Evolutionary conservation across 768 basidiomycete species (phyloP), one percentile per base, ranked within the genome.

Genomic region (Cantharellus cinnabarinus): DNA sequence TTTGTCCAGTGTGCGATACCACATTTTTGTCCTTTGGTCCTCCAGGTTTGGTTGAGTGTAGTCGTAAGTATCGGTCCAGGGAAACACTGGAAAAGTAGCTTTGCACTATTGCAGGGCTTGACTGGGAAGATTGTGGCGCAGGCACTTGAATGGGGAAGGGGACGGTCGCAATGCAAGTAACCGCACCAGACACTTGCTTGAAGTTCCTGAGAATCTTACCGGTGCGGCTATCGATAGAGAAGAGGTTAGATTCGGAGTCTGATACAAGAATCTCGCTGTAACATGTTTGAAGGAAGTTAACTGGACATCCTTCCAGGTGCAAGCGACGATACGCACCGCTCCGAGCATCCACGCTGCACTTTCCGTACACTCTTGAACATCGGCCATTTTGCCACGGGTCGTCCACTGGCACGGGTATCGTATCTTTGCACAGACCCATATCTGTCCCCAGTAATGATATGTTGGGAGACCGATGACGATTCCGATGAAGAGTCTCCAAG

Each of bases 401-500:
- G 74, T 15, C 78, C 77, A 34, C 77, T 79, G 4, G 79, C 74
- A 57, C 85, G 79, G 1, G 80, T 82, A 64, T 91, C 89, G 64
- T 91, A 91, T 48, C 78, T 75, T 51, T 83, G 79, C 3, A 90
- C 71, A 63, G 85, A 76, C 20, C 89, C 89, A 50, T 80, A 70
- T 59, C 79, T 76, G 0, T 85, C 88, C 0, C 89, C 89, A n/a
- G 79, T 75, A 14, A 82, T 68, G 34, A 90, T 67, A 44, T 82
- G 77, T 41, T 76, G 73, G 20, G 70, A 68, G 44, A 35, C 20
- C n/a, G 38, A 10, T 10, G 4, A 35, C 20, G 64, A 58, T 59
- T 68, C 56, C 2, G 56, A 44, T 62, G 68, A 37, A 62, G 72
- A 71, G 3, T 74, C 66, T 3, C 74, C 68, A 2, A 86, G 67